These are phyloP conservation scores for Verticillium longisporum DNA, from an alignment of 2,329 filamentous ascomycete genomes.

Conservation along the genomic window DNA sequence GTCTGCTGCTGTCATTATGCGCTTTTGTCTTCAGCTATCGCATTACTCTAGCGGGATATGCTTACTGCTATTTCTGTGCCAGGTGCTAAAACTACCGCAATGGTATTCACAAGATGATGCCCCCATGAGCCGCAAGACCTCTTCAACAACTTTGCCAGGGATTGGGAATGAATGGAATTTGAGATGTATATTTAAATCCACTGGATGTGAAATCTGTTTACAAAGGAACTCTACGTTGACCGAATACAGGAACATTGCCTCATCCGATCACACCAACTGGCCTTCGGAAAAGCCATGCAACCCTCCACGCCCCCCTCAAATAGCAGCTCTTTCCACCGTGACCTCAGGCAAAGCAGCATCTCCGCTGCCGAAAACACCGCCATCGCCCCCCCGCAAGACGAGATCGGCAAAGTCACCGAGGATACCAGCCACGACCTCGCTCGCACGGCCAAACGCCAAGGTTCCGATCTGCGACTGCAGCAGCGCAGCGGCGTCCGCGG, in stretches of 20 bases:
- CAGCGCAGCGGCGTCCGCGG: conserved; percentile 3
- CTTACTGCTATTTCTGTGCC: no score
- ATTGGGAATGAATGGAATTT: no score
- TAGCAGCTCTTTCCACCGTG: background rate
- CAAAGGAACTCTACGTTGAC: background rate
- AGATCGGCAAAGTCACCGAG: conserved; percentile 3
- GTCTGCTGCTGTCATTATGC: no score
- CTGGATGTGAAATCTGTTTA: no score
- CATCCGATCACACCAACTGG: background rate
- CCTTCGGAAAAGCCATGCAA: background rate
- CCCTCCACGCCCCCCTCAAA: background rate
- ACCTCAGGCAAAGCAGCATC: conserved; percentile 3
- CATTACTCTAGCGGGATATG: no score
- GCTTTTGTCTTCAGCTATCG: no score
- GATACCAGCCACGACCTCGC: conserved; percentile 1
- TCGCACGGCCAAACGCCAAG: conserved; percentile 1
- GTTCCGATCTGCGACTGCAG: conserved; percentile 11
- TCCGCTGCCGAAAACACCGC: background rate
- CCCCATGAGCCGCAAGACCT: no score
- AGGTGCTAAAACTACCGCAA: no score
- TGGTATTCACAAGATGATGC: no score
- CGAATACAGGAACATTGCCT: background rate
- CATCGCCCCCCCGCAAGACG: background rate
- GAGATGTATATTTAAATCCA: no score
- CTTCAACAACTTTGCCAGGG: no score